Evolutionary conservation across 371 early-diverging fungal species (phyloP).

Genomic region (Rhizopus delemar): DNA sequence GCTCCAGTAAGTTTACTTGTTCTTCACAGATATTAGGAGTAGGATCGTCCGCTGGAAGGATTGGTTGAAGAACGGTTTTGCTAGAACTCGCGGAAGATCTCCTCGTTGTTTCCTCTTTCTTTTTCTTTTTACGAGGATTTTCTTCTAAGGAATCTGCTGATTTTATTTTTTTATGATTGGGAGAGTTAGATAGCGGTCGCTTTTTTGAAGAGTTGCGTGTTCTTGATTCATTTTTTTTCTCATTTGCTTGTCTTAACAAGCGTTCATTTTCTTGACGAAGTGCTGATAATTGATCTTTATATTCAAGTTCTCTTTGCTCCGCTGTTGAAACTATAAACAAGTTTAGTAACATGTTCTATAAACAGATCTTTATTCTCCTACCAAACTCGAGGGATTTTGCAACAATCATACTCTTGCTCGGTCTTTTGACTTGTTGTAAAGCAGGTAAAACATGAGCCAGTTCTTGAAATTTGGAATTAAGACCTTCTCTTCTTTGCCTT

Average conservation of each 20-base stretch:
- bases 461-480: constrained; percentile 77
- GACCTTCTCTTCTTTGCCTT: constrained; percentile 75
- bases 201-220: too few species aligned
- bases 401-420: constrained; percentile 79
- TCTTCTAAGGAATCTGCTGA: too few species aligned
- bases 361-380: constrained; percentile 10
- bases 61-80: too few species aligned
- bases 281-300: not conserved
- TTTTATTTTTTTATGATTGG: too few species aligned
- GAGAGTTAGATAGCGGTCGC: too few species aligned
- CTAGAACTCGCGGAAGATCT: too few species aligned
- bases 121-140: too few species aligned
- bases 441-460: constrained; percentile 75
- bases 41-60: too few species aligned
- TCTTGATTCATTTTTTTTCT: not conserved
- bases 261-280: not conserved
- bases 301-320: not conserved
- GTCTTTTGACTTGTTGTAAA: constrained; percentile 72
- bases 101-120: too few species aligned
- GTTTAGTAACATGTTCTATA: not conserved
- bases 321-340: constrained; percentile 2
- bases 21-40: too few species aligned
- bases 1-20: too few species aligned
- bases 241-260: not conserved
- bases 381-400: constrained; percentile 71